phyloP scores from a whole-genome alignment of 176 grass and related monocot species.

The Urochloa ruziziensis region DNA sequence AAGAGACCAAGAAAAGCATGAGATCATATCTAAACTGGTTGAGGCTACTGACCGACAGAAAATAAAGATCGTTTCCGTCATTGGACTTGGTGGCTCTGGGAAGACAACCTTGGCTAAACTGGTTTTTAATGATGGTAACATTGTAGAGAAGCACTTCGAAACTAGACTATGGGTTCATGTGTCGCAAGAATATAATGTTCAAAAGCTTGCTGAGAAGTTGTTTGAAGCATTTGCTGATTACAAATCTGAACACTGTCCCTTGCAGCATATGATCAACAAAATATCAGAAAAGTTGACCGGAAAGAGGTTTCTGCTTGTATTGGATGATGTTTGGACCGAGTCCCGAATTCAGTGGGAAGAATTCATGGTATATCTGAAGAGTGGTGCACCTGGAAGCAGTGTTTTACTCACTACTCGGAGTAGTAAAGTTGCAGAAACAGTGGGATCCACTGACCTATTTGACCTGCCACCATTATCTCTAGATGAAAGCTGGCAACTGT shows the following conservation, averaged over 20 bases:
- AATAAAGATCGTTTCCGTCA: neutral
- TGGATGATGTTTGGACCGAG: constrained; percentile 36
- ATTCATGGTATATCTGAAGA: neutral
- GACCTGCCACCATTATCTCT: neutral
- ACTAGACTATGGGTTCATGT: constrained; percentile 24
- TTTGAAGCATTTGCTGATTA: neutral
- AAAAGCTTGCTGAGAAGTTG: neutral
- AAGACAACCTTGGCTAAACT: constrained; percentile 37
- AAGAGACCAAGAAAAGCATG: neutral
- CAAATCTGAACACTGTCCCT: neutral
- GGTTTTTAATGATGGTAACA: neutral
- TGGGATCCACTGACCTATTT: neutral
- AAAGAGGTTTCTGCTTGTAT: neutral
- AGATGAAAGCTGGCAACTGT: neutral
- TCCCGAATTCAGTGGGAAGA: neutral
- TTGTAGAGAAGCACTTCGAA: neutral
- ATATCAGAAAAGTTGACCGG: neutral
- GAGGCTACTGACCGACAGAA: neutral
- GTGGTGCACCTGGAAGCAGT: neutral
- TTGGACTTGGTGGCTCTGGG: constrained; percentile 18
- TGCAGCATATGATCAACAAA: neutral
- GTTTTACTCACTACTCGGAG: constrained; percentile 29
- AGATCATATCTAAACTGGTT: neutral
- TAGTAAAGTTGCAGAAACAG: neutral
- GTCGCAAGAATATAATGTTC: neutral